Conservation (phyloP, 2,329 filamentous ascomycete species). For the Penicillium sp. region DNA sequence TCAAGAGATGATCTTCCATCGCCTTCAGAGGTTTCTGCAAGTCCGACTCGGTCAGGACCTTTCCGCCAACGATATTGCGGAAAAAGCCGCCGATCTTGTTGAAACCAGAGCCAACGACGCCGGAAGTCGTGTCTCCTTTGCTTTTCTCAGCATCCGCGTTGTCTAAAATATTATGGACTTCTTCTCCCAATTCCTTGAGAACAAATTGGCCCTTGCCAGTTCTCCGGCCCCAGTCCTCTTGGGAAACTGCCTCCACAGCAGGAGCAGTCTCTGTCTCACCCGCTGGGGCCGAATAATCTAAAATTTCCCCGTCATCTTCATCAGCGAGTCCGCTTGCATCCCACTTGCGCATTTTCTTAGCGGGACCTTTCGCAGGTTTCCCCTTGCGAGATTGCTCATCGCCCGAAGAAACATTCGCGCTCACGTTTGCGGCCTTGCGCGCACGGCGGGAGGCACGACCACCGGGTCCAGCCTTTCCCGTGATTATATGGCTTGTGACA, state of each 20-base stretch:
- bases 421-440: slow-evolving; percentile 58
- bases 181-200: slow-evolving; percentile 84
- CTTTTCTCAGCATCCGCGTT: slow-evolving; percentile 64
- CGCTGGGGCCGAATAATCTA: slow-evolving; percentile 79
- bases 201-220: slow-evolving; percentile 89
- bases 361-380: slow-evolving; percentile 44
- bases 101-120: slow-evolving; percentile 71
- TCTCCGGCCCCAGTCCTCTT: slow-evolving; percentile 75
- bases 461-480: slow-evolving; percentile 67
- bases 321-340: slow-evolving; percentile 81
- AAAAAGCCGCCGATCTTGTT: slow-evolving; percentile 83
- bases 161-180: slow-evolving; percentile 83
- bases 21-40: slow-evolving; percentile 87
- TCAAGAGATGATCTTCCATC: slow-evolving; percentile 90
- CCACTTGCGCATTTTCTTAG: slow-evolving; percentile 88
- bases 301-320: slow-evolving; percentile 69
- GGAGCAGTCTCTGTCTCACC: slow-evolving; percentile 53
- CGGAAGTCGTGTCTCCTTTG: slow-evolving; percentile 46
- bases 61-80: slow-evolving; percentile 90
- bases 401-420: slow-evolving; percentile 61
- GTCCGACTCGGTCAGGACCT: slow-evolving; percentile 81
- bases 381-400: slow-evolving; percentile 67
- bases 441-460: slow-evolving; percentile 75
- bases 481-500: slow-evolving; percentile 58
- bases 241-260: slow-evolving; percentile 66